Base-by-base conservation (phyloP, 2,329 filamentous ascomycete species). In the Fusarium anthophilum region DNA sequence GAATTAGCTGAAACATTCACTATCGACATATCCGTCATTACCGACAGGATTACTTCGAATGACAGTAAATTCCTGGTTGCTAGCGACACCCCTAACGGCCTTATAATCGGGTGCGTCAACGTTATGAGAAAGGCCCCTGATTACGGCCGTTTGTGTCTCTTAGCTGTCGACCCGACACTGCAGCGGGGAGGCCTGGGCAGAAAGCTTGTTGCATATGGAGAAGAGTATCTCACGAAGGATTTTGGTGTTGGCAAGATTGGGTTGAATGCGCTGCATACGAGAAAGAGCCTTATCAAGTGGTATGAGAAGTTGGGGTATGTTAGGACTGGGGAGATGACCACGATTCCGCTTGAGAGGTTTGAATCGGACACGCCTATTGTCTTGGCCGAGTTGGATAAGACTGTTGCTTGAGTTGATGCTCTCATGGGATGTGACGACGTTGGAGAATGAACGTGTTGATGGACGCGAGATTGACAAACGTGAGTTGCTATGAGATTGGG, bases 1-100 rank as follows among this genome's bases (percentile, higher is more conserved):
- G 78, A 78, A 89, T 87, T 95, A 13, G 93, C 89, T 50, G 93
- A 92, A 17, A 90, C 87, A 56, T 94, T 94, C 82, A 92, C 89
- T 6, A 92, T 92, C 5, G 87, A 88, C 56, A 92, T 94, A 77
- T 89, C 91, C 66, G 90, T 92, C 79, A 80, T 87, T 26, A 90
- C 90, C 0, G 89, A 92, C 17, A 88, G 84, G 8, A 83, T 86
- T 55, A 51, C 57, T 20, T 74, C 73, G 1, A 74, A 78, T 0
- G 74, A 82, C 24, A 74, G 76, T 14, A 79, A 63, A 1, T 76
- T 82, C n/a, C 59, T 84, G 7, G 76, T 82, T 35, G 81, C 78
- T 35, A 76, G 69, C 5, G 64, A 72, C 58, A 12, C 62, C 20
- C 20, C 55, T 4, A n/a, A 53, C 18, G 37, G 73, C 10, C 38